Conservation (phyloP, 257 asterid genomes). For the Scutellaria galericulata region DNA sequence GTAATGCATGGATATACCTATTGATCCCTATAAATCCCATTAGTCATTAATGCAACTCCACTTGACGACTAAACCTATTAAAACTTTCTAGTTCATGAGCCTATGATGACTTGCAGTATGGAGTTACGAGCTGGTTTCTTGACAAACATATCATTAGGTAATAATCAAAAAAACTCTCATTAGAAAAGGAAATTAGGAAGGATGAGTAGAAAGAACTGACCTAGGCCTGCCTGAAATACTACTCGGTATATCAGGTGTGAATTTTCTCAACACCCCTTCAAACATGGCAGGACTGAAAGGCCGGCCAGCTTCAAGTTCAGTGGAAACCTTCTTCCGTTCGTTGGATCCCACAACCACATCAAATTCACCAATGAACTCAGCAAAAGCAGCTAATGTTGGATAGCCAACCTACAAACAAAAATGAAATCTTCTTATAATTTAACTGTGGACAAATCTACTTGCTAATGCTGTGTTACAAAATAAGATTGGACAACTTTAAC, state of each 20-base stretch:
- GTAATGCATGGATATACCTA: conserved; percentile 2
- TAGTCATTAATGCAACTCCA: conserved; percentile 21
- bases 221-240: conserved; percentile 73
- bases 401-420: conserved; percentile 56
- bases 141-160: conserved; percentile 15
- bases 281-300: conserved; percentile 79
- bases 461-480: conserved; percentile 3
- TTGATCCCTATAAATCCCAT: conserved; percentile 17
- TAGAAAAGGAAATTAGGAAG: conserved; percentile 20
- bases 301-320: conserved; percentile 61
- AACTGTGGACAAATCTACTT: neutral
- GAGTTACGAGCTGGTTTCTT: neutral
- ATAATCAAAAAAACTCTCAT: conserved; percentile 5
- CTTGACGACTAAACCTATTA: neutral
- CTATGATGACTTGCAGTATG: neutral
- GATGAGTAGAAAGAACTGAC: conserved; percentile 44
- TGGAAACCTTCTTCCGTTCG: conserved; percentile 54
- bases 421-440: conserved; percentile 8
- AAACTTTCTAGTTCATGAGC: conserved; percentile 1
- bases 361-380: conserved; percentile 69
- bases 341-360: conserved; percentile 57
- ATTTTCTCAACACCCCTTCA: conserved; percentile 70
- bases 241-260: conserved; percentile 79
- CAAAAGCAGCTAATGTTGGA: conserved; percentile 82
- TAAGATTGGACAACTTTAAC: neutral